Evolutionary conservation across 2,329 filamentous ascomycete species (phyloP).

Genomic region (Aspergillus clavatus): DNA sequence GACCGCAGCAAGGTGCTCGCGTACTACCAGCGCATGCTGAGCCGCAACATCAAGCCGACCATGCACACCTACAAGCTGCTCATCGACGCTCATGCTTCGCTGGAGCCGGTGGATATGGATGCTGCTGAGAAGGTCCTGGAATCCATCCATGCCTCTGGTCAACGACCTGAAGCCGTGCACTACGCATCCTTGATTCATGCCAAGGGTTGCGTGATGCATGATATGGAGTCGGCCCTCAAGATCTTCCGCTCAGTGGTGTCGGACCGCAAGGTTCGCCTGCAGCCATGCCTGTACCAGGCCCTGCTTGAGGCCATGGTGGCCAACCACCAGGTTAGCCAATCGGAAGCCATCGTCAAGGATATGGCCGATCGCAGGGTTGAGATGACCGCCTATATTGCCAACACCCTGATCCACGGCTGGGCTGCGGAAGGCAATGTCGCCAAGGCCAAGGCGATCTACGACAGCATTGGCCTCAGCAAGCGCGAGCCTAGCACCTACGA

Average conservation of each 20-base stretch:
- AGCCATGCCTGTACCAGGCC: constrained; percentile 89
- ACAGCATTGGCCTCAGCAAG: constrained; percentile 68
- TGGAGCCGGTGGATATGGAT: constrained; percentile 84
- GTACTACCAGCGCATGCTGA: constrained; percentile 93
- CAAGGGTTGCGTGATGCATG: constrained; percentile 87
- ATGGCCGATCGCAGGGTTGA: constrained; percentile 73
- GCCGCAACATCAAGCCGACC: constrained; percentile 80
- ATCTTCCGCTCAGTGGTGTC: constrained; percentile 77
- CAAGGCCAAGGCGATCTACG: constrained; percentile 75
- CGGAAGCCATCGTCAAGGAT: constrained; percentile 65
- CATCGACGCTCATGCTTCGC: constrained; percentile 88
- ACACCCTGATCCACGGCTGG: constrained; percentile 97
- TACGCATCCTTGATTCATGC: constrained; percentile 95
- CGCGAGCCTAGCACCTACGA: constrained; percentile 98
- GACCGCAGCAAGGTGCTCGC: constrained; percentile 88
- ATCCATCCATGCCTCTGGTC: constrained; percentile 67
- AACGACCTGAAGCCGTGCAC: constrained; percentile 83
- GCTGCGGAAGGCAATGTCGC: constrained; percentile 73
- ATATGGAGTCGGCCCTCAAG: constrained; percentile 74
- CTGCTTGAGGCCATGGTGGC: constrained; percentile 97
- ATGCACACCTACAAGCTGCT: constrained; percentile 97
- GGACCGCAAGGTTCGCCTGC: constrained; percentile 62
- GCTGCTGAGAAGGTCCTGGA: constrained; percentile 81
- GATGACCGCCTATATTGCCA: constrained; percentile 95
- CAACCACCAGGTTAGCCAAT: constrained; percentile 77